Evolutionary conservation across 768 basidiomycete species (phyloP).

Genomic region (Agaricus subrufescens): DNA sequence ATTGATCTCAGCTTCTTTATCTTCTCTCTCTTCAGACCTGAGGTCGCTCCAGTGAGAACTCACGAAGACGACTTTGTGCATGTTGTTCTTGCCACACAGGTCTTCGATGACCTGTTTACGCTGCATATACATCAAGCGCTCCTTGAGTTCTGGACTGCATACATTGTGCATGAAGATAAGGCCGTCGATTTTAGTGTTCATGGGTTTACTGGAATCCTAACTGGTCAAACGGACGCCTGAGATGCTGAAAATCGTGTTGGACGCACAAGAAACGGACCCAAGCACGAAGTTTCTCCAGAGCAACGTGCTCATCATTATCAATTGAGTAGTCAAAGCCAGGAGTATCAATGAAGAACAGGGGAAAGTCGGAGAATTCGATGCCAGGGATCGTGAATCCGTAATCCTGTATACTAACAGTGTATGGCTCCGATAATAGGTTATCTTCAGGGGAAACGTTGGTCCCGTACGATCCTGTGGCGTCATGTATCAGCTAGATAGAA

Average conservation of each 20-base stretch:
- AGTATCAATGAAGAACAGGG: slow-evolving; percentile 6
- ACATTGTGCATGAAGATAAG: slow-evolving; percentile 5
- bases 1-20: not conserved
- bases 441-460: not conserved
- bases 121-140: not conserved
- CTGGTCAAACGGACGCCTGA: not conserved
- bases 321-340: not conserved
- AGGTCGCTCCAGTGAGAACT: not conserved
- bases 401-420: not conserved
- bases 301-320: not conserved
- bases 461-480: slow-evolving; percentile 1
- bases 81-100: not conserved
- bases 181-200: not conserved
- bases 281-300: not conserved
- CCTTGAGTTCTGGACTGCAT: not conserved
- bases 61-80: slow-evolving; percentile 1
- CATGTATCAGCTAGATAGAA: not conserved
- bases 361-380: slow-evolving; percentile 1
- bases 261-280: slow-evolving; percentile 4
- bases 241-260: too few relatives aligned
- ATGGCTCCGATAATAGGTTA: not conserved
- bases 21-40: not conserved
- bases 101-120: not conserved
- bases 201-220: not conserved
- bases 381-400: not conserved